Evolutionary conservation across 371 early-diverging fungal species (phyloP), one percentile per base, ranked within the genome.

Genomic region (Circinella umbellata): DNA sequence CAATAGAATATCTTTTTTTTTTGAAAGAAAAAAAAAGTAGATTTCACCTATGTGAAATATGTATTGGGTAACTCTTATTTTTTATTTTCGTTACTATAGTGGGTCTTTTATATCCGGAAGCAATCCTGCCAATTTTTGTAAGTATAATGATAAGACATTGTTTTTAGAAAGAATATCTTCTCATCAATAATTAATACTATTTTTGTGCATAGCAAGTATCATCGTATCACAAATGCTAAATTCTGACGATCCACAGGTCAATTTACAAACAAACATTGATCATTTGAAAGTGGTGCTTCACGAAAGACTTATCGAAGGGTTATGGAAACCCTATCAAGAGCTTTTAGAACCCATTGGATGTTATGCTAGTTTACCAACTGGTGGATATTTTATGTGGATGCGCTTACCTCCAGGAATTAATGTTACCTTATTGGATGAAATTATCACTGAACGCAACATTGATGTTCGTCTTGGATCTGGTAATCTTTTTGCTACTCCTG

Each of bases 381-480:
- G 84, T 3, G 84, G 84, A 1, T 83, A 83, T 66, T 83, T 83
- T 72, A 62, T 83, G 35, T 83, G 84, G 84, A 37, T 83, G 9
- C 72, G 63, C 17, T 47, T 83, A 20, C 84, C 84, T n/a, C 10
- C 18, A 2, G 67, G 74, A 5, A 49, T 81, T n/a, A 61, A 38
- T 14, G 68, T 66, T 38, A 36, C 18, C 13, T 36, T 69, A 27
- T 62, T 83, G 53, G 60, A 69, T 35, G 53, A 69, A 15, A 64
- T 68, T 13, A 77, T 73, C 3, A 39, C 65, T 27, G 11, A 63
- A 1, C 68, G 77, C 36, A 14, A 69, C 0, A 49, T 80, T 37
- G 66, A 69, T 27, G 51, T 80, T 14, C 59, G 42, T 27, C 63
- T 80, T 42, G 83, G 81, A 14, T 42, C 36, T n/a, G 78, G 76